Conservation (phyloP, 306 rosid genomes). For the Inga leiocalycina region DNA sequence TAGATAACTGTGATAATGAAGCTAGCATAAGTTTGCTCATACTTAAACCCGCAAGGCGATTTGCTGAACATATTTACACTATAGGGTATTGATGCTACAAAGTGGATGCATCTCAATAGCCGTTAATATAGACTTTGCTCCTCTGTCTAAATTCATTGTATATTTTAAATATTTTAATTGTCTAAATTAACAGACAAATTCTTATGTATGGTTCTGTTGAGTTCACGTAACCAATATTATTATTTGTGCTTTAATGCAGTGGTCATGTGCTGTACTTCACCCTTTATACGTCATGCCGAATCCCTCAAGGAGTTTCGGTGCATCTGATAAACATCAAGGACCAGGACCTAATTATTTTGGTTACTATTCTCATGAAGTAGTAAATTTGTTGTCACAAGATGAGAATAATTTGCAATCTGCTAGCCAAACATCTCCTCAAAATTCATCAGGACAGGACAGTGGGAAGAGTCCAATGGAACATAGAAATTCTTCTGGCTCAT, state of each 20-base stretch:
- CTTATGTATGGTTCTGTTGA: conserved; percentile 6
- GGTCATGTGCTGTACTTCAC: conserved; percentile 39
- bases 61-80: background rate
- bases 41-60: background rate
- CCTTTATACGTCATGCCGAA: conserved; percentile 66
- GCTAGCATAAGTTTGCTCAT: background rate
- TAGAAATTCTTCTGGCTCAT: conserved; percentile 31
- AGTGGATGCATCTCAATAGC: background rate
- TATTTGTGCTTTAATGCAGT: conserved; percentile 27
- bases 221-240: background rate
- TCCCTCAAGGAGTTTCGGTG: conserved; percentile 38
- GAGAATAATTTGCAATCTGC: conserved; percentile 47
- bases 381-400: conserved; percentile 57
- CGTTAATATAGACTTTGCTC: background rate
- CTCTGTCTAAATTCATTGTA: conserved; percentile 8
- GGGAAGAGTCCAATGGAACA: conserved; percentile 35
- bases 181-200: background rate
- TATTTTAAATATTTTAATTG: background rate
- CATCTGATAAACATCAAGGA: conserved; percentile 40
- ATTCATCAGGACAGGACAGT: conserved; percentile 27
- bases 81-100: background rate
- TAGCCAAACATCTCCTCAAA: conserved; percentile 37
- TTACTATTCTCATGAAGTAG: conserved; percentile 59
- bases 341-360: conserved; percentile 85
- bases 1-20: background rate